Evolutionary conservation across 176 grass and related monocot species (phyloP).

Genomic region (Stipa capillata): DNA sequence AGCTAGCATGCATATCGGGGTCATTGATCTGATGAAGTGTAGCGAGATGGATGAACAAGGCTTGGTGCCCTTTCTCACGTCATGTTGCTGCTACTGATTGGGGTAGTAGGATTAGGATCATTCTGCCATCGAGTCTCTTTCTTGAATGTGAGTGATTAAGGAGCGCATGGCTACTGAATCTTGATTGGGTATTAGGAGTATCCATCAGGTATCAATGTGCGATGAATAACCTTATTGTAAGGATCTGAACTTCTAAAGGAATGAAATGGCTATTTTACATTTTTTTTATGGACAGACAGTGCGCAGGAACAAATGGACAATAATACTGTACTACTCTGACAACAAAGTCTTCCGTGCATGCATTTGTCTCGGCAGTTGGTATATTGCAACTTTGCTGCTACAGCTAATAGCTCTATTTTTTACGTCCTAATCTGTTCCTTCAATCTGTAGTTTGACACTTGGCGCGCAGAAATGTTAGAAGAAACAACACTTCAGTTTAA

Average conservation of each 20-base stretch:
- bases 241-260: background rate
- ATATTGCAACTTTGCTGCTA: background rate
- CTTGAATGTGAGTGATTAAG: background rate
- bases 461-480: too few relatives aligned
- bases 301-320: background rate
- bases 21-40: background rate
- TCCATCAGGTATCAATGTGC: background rate
- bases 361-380: slow-evolving; percentile 1
- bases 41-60: background rate
- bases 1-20: background rate
- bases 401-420: background rate
- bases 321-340: background rate
- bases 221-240: background rate
- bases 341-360: background rate
- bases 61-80: background rate
- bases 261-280: background rate
- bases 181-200: background rate
- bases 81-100: background rate
- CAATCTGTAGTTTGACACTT: background rate
- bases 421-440: slow-evolving; percentile 1
- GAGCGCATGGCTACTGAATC: background rate
- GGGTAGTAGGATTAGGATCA: background rate
- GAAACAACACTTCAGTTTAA: background rate
- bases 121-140: background rate
- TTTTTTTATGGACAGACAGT: background rate